A percentile compares a stretch with the other conserved stretches of the same genome.
These are phyloP conservation scores for Eutrema salsugineum DNA, from an alignment of 441 rosid species.

Conservation along the genomic window DNA sequence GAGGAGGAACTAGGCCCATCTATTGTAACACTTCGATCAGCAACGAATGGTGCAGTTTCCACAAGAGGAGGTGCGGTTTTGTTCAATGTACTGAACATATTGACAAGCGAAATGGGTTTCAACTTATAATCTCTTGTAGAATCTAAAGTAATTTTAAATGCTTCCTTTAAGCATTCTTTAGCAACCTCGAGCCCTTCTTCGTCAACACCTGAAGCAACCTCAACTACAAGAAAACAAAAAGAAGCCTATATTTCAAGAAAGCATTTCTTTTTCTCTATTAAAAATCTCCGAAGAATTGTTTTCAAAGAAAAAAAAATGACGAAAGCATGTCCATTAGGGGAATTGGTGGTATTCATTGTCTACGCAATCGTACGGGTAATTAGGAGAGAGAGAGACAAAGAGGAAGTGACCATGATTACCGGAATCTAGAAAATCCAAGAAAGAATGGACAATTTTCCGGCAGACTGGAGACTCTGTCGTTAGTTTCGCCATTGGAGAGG, in stretches of 20 bases:
- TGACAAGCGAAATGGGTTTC: constrained; percentile 50
- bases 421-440: constrained; percentile 68
- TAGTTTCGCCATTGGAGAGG: constrained; percentile 42
- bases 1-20: constrained; percentile 39
- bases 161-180: constrained; percentile 65
- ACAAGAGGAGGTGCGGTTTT: constrained; percentile 1
- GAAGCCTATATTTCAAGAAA: not conserved
- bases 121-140: constrained; percentile 24
- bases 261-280: not conserved
- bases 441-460: constrained; percentile 64
- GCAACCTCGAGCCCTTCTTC: constrained; percentile 83
- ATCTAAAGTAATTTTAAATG: constrained; percentile 45
- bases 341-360: not conserved
- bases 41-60: constrained; percentile 4
- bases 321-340: too few relatives aligned
- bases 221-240: constrained; percentile 42
- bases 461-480: constrained; percentile 64
- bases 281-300: not conserved
- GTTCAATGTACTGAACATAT: constrained; percentile 49
- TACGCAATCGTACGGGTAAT: not conserved
- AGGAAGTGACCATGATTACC: constrained; percentile 32
- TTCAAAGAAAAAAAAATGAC: not conserved
- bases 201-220: constrained; percentile 65
- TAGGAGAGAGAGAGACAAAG: not conserved
- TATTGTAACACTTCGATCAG: constrained; percentile 18